Evolutionary conservation across 2,329 filamentous ascomycete species (phyloP).

Genomic region (Alternaria ventricosa): DNA sequence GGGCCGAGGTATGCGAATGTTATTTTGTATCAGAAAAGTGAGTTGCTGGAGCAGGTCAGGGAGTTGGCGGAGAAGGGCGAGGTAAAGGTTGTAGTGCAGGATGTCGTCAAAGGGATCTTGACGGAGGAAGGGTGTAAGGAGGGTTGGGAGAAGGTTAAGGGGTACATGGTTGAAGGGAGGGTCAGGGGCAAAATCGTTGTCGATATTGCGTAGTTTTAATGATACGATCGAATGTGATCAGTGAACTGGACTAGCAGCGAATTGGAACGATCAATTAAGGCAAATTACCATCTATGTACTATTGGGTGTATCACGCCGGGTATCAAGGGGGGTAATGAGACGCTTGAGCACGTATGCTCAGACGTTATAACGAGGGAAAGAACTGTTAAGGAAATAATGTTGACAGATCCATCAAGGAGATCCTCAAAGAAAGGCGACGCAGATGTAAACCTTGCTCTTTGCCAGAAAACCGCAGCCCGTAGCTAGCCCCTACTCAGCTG

Average conservation of each 20-base stretch:
- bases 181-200: constrained; percentile 42
- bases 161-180: constrained; percentile 35
- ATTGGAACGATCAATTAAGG: background rate
- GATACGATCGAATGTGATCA: background rate
- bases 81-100: constrained; percentile 34
- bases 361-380: background rate
- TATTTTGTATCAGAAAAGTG: constrained; percentile 28
- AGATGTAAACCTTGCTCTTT: background rate
- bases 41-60: constrained; percentile 31
- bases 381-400: background rate
- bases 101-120: constrained; percentile 36
- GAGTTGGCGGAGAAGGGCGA: constrained; percentile 29
- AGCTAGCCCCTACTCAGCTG: background rate
- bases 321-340: constrained; percentile 5
- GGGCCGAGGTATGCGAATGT: constrained; percentile 42
- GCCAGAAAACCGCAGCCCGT: background rate
- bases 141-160: constrained; percentile 33
- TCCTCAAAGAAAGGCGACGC: background rate
- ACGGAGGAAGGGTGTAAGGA: constrained; percentile 19
- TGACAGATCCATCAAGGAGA: background rate
- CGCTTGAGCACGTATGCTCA: background rate
- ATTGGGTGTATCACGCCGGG: constrained; percentile 1
- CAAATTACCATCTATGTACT: constrained; percentile 6
- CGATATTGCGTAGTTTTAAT: constrained; percentile 10
- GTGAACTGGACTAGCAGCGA: background rate